Percentiles rank a stretch among this genome's conserved stretches.
phyloP scores from a whole-genome alignment of 164 flowering plant genomes.

The Sextonia rubra region DNA sequence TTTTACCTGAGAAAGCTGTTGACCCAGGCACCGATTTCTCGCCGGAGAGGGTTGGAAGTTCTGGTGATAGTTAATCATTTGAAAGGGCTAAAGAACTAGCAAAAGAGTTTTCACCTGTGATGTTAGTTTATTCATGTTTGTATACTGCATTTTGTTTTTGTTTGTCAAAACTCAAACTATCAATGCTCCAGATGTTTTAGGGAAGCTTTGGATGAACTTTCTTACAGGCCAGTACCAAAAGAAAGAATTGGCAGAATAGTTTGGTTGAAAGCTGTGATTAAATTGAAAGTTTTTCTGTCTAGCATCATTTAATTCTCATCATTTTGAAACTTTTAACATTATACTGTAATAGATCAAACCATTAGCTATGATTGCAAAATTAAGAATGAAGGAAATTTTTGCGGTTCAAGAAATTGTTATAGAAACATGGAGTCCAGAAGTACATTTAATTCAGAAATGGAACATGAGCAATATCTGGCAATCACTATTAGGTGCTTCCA shows the following conservation, averaged over 20 bases:
- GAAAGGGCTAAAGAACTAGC: not conserved
- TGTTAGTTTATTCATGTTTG: not conserved
- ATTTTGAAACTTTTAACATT: no score
- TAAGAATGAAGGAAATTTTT: not conserved
- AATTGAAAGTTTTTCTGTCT: not conserved
- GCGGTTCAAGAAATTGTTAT: not conserved
- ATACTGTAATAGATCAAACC: no score
- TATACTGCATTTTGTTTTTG: not conserved
- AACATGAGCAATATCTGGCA: not conserved
- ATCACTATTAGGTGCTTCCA: not conserved
- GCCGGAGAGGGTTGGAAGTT: constrained; percentile 11
- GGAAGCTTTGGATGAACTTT: not conserved
- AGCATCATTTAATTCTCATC: not conserved
- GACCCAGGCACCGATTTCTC: constrained; percentile 8
- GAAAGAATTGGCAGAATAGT: not conserved
- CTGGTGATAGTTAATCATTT: not conserved
- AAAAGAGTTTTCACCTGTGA: not conserved
- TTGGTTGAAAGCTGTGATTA: not conserved
- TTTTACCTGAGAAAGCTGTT: constrained; percentile 7
- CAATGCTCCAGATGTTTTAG: not conserved
- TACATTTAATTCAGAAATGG: not conserved
- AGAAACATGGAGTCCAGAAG: not conserved
- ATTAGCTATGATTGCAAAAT: no score
- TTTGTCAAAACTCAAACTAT: not conserved
- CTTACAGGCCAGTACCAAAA: not conserved